Percentiles rank a stretch among this genome's conserved stretches.
Evolutionary conservation across 1,284 basidiomycete genomes (phyloP).

Genomic region (Malassezia vespertilionis): DNA sequence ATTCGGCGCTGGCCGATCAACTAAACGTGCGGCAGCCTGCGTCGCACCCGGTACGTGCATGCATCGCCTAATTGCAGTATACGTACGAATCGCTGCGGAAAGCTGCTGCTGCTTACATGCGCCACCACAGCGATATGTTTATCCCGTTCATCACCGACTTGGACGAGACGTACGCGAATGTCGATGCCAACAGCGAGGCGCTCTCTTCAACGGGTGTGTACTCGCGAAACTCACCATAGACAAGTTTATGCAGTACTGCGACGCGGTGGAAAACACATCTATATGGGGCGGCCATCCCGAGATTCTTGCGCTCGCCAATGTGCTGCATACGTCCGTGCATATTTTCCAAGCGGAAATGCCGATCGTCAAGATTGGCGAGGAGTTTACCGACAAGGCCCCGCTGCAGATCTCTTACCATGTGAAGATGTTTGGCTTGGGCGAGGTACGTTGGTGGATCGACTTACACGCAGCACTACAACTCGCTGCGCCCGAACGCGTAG

Average conservation of each 20-base stretch:
- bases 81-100: conserved; percentile 52
- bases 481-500: conserved; percentile 20
- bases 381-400: conserved; percentile 22
- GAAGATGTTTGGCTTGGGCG: conserved; percentile 43
- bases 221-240: conserved; percentile 51
- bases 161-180: conserved; percentile 50
- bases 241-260: conserved; percentile 69
- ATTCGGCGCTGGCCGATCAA: conserved; percentile 79
- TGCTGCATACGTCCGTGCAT: conserved; percentile 77
- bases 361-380: conserved; percentile 62
- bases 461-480: conserved; percentile 39
- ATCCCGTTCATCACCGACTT: conserved; percentile 71
- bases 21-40: conserved; percentile 34
- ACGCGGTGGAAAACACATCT: conserved; percentile 66
- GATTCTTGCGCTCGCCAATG: conserved; percentile 73
- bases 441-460: conserved; percentile 17
- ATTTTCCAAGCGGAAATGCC: conserved; percentile 77
- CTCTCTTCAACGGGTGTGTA: conserved; percentile 19
- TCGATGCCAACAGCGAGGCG: conserved; percentile 50
- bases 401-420: conserved; percentile 37
- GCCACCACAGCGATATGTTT: conserved; percentile 75
- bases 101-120: conserved; percentile 72
- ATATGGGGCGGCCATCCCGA: conserved; percentile 97
- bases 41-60: background rate
- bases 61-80: background rate